These are phyloP conservation scores for Taphrina betulina DNA, from an alignment of 1,139 yeast genomes.

Conservation along the genomic window DNA sequence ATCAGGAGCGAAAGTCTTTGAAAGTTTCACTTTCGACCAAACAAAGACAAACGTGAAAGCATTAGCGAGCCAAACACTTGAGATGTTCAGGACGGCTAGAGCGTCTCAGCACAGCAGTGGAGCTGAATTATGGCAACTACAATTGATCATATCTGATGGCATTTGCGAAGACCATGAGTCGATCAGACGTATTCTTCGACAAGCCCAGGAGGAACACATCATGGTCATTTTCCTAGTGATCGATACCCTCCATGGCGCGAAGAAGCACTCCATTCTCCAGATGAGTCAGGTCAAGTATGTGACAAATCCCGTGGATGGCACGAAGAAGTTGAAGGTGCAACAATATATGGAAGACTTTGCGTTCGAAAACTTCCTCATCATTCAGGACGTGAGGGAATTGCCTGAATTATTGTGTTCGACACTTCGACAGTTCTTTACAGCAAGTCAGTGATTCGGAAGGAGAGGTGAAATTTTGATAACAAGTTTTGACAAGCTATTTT, in stretches of 20 bases:
- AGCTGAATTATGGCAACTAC: constrained; percentile 85
- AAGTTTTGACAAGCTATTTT: too few species aligned
- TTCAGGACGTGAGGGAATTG: constrained; percentile 79
- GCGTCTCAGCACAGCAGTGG: constrained; percentile 41
- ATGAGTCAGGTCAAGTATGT: constrained; percentile 89
- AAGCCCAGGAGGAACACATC: constrained; percentile 85
- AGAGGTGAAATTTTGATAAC: too few species aligned
- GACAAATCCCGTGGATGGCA: constrained; percentile 63
- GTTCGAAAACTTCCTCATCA: constrained; percentile 93
- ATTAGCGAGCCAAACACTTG: constrained; percentile 69
- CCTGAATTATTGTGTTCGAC: constrained; percentile 90
- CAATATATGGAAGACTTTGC: constrained; percentile 81
- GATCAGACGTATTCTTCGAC: constrained; percentile 76
- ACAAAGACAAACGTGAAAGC: constrained; percentile 77
- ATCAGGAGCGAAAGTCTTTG: constrained; percentile 79
- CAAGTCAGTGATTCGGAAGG: constrained; percentile 13
- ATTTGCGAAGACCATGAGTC: constrained; percentile 92
- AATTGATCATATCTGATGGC: constrained; percentile 92
- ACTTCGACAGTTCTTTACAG: constrained; percentile 81
- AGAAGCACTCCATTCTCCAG: constrained; percentile 70
- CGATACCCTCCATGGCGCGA: constrained; percentile 80
- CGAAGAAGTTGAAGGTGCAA: constrained; percentile 69
- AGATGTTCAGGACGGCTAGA: constrained; percentile 70
- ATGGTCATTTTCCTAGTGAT: constrained; percentile 94
- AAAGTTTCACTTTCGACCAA: constrained; percentile 89